phyloP scores from a whole-genome alignment of 257 asterid species.

The Solanum lignicaule region DNA sequence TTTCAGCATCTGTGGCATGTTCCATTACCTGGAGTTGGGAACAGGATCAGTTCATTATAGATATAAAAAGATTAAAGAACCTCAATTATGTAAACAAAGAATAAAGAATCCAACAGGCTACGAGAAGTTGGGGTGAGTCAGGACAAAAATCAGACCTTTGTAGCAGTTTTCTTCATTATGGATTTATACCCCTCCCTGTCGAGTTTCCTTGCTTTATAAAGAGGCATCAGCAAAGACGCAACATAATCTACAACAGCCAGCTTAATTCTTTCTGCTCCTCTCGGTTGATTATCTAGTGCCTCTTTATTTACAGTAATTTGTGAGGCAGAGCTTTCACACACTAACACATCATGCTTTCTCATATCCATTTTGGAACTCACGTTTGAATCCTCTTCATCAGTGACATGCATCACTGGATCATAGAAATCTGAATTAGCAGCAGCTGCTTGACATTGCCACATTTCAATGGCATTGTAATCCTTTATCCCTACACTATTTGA shows the following conservation, averaged over 20 bases:
- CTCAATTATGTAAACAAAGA: background rate
- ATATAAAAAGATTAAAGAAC: constrained; percentile 2
- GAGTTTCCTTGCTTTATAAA: constrained; percentile 86
- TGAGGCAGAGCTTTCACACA: constrained; percentile 74
- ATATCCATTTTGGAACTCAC: constrained; percentile 33
- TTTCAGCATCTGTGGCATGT: constrained; percentile 76
- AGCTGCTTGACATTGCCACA: constrained; percentile 99
- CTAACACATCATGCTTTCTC: constrained; percentile 33
- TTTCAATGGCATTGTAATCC: constrained; percentile 92
- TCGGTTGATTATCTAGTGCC: constrained; percentile 43
- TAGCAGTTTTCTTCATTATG: constrained; percentile 97
- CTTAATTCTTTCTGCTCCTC: constrained; percentile 80
- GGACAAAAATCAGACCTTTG: constrained; percentile 51
- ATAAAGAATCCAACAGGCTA: background rate
- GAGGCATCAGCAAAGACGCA: constrained; percentile 96
- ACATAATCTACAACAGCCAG: constrained; percentile 89
- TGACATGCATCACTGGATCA: constrained; percentile 42
- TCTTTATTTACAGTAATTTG: constrained; percentile 51
- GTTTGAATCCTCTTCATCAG: constrained; percentile 84
- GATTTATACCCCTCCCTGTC: constrained; percentile 85
- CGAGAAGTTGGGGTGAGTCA: background rate
- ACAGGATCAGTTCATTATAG: constrained; percentile 4
- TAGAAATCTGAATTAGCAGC: constrained; percentile 89
- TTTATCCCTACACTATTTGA: constrained; percentile 78
- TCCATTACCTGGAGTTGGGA: constrained; percentile 76